Conservation (phyloP, 768 basidiomycete genomes). For the Psilocybe cyanescens region DNA sequence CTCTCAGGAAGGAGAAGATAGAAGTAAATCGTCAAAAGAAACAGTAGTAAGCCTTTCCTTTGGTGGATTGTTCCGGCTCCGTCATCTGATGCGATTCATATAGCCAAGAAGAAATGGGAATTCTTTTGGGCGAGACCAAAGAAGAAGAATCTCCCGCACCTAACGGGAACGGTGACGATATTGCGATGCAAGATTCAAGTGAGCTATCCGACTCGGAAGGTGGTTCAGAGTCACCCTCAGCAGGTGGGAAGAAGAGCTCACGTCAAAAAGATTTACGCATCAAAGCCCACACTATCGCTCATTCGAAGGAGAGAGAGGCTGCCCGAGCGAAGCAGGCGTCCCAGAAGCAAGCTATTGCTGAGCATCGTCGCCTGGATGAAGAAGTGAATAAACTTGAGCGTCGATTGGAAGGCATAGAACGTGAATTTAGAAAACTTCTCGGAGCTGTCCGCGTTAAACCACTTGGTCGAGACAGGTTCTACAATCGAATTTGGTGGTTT, state of each 20-base stretch:
- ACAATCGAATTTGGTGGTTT: slow-evolving; percentile 98
- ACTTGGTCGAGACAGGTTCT: slow-evolving; percentile 90
- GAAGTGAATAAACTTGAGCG: slow-evolving; percentile 85
- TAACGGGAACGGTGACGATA: slow-evolving; percentile 59
- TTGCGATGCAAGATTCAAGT: slow-evolving; percentile 65
- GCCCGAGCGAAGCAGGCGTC: slow-evolving; percentile 79
- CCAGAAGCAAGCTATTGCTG: slow-evolving; percentile 79
- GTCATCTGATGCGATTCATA: slow-evolving; percentile 7
- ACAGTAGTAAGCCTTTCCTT: slow-evolving; percentile 64
- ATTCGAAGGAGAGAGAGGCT: slow-evolving; percentile 82
- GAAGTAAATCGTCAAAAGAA: slow-evolving; percentile 92
- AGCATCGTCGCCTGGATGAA: slow-evolving; percentile 84
- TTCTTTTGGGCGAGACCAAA: slow-evolving; percentile 61
- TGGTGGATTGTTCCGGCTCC: not conserved
- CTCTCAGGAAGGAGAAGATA: slow-evolving; percentile 92
- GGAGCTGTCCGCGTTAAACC: slow-evolving; percentile 88
- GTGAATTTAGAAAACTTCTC: slow-evolving; percentile 90
- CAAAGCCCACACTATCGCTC: slow-evolving; percentile 58
- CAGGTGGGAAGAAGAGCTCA: slow-evolving; percentile 46
- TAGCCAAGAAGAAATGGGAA: slow-evolving; percentile 77
- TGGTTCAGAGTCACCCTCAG: slow-evolving; percentile 62
- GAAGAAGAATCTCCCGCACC: slow-evolving; percentile 45
- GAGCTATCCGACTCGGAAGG: slow-evolving; percentile 79
- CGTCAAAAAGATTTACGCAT: slow-evolving; percentile 57
- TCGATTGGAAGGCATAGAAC: slow-evolving; percentile 84